These are phyloP conservation scores for Fusarium sp. DNA, from an alignment of 2,329 filamentous ascomycete species.

Conservation along the genomic window DNA sequence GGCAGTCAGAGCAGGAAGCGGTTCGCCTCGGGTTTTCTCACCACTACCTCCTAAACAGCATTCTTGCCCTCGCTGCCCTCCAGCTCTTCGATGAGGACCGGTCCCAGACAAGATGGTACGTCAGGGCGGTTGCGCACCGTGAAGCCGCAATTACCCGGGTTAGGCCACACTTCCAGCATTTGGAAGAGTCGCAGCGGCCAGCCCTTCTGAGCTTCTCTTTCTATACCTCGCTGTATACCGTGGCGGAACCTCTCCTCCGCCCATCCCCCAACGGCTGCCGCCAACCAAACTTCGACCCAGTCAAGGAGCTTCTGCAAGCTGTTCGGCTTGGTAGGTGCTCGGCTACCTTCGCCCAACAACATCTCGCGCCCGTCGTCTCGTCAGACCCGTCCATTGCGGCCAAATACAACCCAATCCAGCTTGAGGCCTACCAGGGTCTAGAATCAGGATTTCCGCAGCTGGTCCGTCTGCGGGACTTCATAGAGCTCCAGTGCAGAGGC, in stretches of 20 bases:
- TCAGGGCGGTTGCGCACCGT: constrained; percentile 1
- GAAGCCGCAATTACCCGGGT: constrained; percentile 4
- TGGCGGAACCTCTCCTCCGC: background rate
- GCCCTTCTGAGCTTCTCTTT: background rate
- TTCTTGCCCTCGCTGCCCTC: constrained; percentile 2
- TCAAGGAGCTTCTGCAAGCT: background rate
- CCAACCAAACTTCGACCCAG: background rate
- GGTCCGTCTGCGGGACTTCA: background rate
- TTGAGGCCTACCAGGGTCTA: background rate
- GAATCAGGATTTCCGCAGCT: background rate
- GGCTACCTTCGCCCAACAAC: background rate
- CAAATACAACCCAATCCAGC: background rate
- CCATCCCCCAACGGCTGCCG: background rate
- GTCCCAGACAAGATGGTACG: background rate
- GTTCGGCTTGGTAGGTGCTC: background rate
- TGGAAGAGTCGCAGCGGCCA: background rate
- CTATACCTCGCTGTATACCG: background rate
- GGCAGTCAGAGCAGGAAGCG: background rate
- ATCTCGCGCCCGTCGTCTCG: background rate
- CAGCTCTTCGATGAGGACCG: constrained; percentile 4
- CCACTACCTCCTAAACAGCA: constrained; percentile 6
- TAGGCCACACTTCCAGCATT: constrained; percentile 1
- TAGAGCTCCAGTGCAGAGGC: background rate
- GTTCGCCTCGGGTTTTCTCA: constrained; percentile 6
- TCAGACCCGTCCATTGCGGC: background rate